Base-by-base conservation (phyloP, 2,329 filamentous ascomycete species). In the Sclerotinia nivalis region DNA sequence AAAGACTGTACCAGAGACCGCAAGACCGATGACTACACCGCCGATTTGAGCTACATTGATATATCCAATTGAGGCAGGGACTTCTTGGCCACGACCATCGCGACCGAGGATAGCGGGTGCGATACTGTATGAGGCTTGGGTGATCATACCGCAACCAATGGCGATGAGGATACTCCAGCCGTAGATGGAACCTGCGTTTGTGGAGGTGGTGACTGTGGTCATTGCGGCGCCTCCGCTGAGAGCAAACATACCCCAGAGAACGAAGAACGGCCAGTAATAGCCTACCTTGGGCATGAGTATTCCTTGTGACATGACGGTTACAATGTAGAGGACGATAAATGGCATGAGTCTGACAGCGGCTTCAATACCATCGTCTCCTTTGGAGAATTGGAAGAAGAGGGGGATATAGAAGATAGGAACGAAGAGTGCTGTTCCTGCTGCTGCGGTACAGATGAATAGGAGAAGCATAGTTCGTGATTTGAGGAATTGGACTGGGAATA, bases 351-450 rank as follows among this genome's bases (percentile, higher is more conserved):
- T 75, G 9, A 82, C 75, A 20, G 81, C 82, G 0, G 79, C 78
- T 62, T 73, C 60, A 8, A 77, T 76, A 0, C 80, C 76, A 49
- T 70, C 73, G 62, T 78, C 76, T 25, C 78, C 78, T 69, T 79
- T 79, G 71, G 84, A 78, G 54, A 80, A 79, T 76, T 85, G 81
- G 76, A 85, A 84, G 78, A 82, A 85, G 69, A 84, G 76, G 2
- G 84, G 83, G 34, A 84, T 76, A 70, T 83, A 83, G 75, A 81
- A 83, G 5, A 79, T 76, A 1, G 83, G 73, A 50, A 84, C 80
- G 28, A 82, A 80, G 22, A 80, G 76, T 10, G 79, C 76, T 4
- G 80, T 77, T 9, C 78, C 80, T 0, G 78, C 78, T 8, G 61
- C 61, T 2, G 78, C 75, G 0, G 80, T 83, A 25, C n/a, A 40